Percentiles rank a stretch among this genome's conserved stretches.
phyloP scores from a whole-genome alignment of 1,284 basidiomycete genomes.

The Sutorius eximius region DNA sequence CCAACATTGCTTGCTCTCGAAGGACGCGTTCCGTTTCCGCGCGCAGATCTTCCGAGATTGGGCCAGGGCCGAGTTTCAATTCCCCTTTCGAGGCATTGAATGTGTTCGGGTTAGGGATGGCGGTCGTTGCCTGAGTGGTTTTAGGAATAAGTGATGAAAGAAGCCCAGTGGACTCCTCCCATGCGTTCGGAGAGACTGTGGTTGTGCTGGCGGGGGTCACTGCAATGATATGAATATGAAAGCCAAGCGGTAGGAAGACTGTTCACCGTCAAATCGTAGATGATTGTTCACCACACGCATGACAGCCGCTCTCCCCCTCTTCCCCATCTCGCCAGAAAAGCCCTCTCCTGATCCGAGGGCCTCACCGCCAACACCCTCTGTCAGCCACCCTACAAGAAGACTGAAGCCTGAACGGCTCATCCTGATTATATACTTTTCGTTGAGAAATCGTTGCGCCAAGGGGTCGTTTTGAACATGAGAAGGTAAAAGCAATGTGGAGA shows the following conservation, averaged over 20 bases:
- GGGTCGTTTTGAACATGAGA: conserved; percentile 85
- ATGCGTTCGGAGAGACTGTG: conserved; percentile 58
- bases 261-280: conserved; percentile 83
- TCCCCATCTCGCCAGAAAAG: conserved; percentile 78
- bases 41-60: conserved; percentile 75
- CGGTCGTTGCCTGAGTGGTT: conserved; percentile 33
- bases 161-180: conserved; percentile 84
- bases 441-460: conserved; percentile 81
- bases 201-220: conserved; percentile 73
- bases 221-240: conserved; percentile 35
- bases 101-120: conserved; percentile 55
- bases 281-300: conserved; percentile 95
- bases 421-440: conserved; percentile 88
- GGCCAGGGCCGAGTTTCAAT: conserved; percentile 82
- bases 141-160: conserved; percentile 75
- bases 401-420: conserved; percentile 93
- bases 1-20: conserved; percentile 69
- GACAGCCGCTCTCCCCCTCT: conserved; percentile 79
- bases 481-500: conserved; percentile 82
- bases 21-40: conserved; percentile 76
- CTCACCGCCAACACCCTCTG: conserved; percentile 87
- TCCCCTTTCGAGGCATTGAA: conserved; percentile 75
- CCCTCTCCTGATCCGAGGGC: conserved; percentile 79
- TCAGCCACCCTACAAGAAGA: conserved; percentile 94
- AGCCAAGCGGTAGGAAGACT: conserved; percentile 8